Evolutionary conservation across 208 protist species (phyloP), one percentile per base, ranked within the genome.

Genomic region (Vickermania ingenoplastis): DNA sequence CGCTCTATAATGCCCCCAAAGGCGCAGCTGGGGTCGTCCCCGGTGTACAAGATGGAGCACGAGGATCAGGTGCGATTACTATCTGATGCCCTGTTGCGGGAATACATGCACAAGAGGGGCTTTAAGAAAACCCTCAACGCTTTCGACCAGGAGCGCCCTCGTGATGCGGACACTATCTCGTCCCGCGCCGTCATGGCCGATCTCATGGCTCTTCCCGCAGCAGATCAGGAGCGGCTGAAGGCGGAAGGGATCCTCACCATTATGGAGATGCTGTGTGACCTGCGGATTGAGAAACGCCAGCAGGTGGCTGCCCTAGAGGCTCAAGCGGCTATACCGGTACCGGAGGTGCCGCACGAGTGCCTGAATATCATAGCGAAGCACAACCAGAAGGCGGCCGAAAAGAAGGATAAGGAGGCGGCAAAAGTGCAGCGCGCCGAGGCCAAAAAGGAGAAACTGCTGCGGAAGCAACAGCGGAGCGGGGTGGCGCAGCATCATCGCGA

Each of bases 71-170:
- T 94, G 56, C 73, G 78, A 45, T 77, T 92, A 0, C 82, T 96
- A 2, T 81, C 80, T 7, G 75, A 94, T 31, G 90, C 86, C 5
- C 69, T 96, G 28, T 73, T 96, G 55, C 76, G 90, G 2, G 90
- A 96, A 70, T 96, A 91, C 73, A 96, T 96, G 90, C 90, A 96
- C 63, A 83, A 78, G 13, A 73, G 79, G 22, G 86, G 84, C 53
- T 96, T 89, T 52, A 55, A 71, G 3, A 75, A 73, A n/a, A 94
- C 90, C n/a, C 59, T 96, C 1, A 72, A 73, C 13, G 69, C 71
- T 11, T 96, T 93, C 67, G 90, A 96, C 61, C 73, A 77, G 48
- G 87, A 96, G 69, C 72, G 89, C 69, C 87, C 87, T 0, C 79
- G 90, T 27, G 73, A 79, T 24, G 75, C 49, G 27, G 62, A 88